Conservation (phyloP, 108 stramenopile genomes). For the Nitzschia sp. region DNA sequence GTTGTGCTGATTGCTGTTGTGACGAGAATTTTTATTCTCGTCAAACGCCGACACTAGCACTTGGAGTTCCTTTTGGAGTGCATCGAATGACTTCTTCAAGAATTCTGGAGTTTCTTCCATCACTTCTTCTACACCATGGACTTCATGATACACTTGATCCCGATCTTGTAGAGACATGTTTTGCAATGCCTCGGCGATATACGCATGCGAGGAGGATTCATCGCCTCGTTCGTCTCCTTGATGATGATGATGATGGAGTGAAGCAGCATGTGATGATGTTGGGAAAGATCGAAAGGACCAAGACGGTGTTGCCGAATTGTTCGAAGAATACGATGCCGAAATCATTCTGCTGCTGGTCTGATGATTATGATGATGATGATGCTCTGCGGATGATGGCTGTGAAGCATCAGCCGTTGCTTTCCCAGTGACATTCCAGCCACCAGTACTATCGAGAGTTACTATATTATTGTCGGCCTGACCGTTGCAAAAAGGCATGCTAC, state of each 20-base stretch:
- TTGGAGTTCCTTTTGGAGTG: background rate
- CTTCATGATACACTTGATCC: background rate
- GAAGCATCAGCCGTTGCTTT: background rate
- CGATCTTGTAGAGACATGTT: background rate
- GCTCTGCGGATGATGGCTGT: background rate
- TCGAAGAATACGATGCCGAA: no score
- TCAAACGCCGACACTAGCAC: background rate
- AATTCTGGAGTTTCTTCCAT: constrained; percentile 3
- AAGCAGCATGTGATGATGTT: no score
- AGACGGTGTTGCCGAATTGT: no score
- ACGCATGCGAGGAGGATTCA: no score
- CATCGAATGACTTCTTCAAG: background rate
- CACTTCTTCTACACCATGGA: background rate
- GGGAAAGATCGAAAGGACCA: no score
- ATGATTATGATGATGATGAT: background rate
- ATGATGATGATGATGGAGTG: no score
- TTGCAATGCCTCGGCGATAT: background rate
- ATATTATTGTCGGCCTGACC: background rate
- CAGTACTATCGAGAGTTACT: background rate
- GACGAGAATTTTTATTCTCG: no score
- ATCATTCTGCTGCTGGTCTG: background rate
- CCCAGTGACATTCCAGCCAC: background rate
- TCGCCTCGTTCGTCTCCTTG: no score
- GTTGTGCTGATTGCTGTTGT: no score
- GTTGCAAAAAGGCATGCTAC: background rate